Conservation (phyloP, 352 stramenopile genomes). For the Blastocystis sp. region DNA sequence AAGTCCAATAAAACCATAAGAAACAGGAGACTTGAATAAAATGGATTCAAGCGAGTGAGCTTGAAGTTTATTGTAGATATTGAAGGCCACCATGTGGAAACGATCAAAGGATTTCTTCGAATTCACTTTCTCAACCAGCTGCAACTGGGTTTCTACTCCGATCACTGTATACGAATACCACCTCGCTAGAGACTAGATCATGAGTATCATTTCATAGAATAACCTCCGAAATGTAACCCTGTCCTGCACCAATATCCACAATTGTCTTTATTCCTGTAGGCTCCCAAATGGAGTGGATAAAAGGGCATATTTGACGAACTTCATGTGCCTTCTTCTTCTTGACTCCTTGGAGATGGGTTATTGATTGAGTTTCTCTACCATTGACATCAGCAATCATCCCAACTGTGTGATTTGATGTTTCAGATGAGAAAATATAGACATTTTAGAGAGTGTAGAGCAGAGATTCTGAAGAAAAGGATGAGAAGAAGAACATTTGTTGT, state of each 20-base stretch:
- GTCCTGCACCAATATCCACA: conserved; percentile 43
- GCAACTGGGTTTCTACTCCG: conserved; percentile 25
- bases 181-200: neutral
- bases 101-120: neutral
- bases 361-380: neutral
- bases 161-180: conserved; percentile 26
- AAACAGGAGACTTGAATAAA: neutral
- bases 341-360: neutral
- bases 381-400: neutral
- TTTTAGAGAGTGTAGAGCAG: neutral
- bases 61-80: conserved; percentile 29
- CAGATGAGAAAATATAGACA: conserved; percentile 24
- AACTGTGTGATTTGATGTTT: neutral
- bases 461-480: neutral
- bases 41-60: neutral
- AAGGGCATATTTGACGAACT: conserved; percentile 46
- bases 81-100: conserved; percentile 55
- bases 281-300: conserved; percentile 19
- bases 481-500: neutral
- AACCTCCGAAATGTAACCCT: conserved; percentile 35
- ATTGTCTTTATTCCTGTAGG: neutral
- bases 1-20: conserved; percentile 46
- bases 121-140: conserved; percentile 47
- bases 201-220: neutral
- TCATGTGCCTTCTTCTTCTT: conserved; percentile 52